These are phyloP conservation scores for Hericium rajendrae DNA, from an alignment of 768 basidiomycete genomes.

Conservation along the genomic window DNA sequence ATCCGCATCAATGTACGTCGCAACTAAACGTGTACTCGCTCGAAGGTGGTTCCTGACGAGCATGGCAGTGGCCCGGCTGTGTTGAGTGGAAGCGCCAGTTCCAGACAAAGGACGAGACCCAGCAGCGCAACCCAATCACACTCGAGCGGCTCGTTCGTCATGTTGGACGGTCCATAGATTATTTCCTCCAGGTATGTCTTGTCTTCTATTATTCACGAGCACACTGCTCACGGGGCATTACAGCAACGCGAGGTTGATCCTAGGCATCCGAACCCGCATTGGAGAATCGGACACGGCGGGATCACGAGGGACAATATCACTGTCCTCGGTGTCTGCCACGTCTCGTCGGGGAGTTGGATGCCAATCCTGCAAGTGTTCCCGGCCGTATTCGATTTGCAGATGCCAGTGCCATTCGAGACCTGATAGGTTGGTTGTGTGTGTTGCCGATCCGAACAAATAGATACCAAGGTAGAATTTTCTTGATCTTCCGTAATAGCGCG, in stretches of 20 bases:
- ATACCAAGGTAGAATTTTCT: no score
- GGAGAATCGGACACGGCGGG: constrained; percentile 10
- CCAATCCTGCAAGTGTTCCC: constrained; percentile 11
- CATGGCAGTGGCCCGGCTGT: constrained; percentile 12
- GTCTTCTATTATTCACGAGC: no score
- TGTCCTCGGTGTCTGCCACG: constrained; percentile 11
- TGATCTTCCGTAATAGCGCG: no score
- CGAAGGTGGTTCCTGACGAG: background rate
- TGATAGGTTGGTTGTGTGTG: no score
- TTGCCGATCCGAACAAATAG: no score
- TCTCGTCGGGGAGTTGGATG: constrained; percentile 16
- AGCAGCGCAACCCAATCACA: constrained; percentile 10
- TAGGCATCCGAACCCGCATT: constrained; percentile 5
- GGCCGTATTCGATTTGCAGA: background rate
- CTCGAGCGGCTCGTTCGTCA: constrained; percentile 11
- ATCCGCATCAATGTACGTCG: constrained; percentile 11
- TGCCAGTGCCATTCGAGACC: no score
- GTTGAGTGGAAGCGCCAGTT: constrained; percentile 14
- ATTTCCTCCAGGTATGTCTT: constrained; percentile 7
- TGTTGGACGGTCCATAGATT: constrained; percentile 11
- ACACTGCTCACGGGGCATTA: background rate
- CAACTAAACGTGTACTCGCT: no score
- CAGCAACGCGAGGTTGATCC: constrained; percentile 6
- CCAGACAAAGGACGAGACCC: constrained; percentile 13
- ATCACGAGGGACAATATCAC: constrained; percentile 9